Conservation (phyloP, 2,329 filamentous ascomycete species). For the Colletotrichum truncatum region DNA sequence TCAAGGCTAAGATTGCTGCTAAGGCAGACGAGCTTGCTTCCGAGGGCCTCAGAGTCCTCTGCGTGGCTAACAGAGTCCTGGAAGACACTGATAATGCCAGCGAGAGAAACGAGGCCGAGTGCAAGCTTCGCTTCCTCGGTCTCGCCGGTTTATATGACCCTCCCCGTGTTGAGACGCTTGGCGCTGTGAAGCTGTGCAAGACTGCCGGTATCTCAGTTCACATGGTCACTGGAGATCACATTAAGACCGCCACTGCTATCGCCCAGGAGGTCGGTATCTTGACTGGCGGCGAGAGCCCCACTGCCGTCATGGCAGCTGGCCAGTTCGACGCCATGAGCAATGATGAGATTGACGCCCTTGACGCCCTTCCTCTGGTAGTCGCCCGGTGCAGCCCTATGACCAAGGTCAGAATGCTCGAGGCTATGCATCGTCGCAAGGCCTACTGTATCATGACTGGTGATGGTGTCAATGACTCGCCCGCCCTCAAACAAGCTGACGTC, state of each 20-base stretch:
- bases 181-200: constrained; percentile 67
- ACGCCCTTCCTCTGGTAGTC: constrained; percentile 71
- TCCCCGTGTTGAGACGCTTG: constrained; percentile 72
- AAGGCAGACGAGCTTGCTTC: constrained; percentile 66
- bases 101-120: constrained; percentile 64
- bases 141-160: constrained; percentile 79
- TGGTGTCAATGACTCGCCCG: constrained; percentile 79
- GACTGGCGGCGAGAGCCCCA: constrained; percentile 46
- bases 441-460: constrained; percentile 82
- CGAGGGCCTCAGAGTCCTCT: constrained; percentile 74
- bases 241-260: constrained; percentile 73
- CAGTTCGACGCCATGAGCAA: constrained; percentile 71
- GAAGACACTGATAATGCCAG: constrained; percentile 47
- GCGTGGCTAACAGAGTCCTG: constrained; percentile 65
- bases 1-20: constrained; percentile 55
- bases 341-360: constrained; percentile 68
- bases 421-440: constrained; percentile 72
- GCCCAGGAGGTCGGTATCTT: constrained; percentile 73
- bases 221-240: constrained; percentile 77
- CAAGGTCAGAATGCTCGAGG: constrained; percentile 80
- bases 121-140: constrained; percentile 70
- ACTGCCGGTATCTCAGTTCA: constrained; percentile 72
- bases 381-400: constrained; percentile 76
- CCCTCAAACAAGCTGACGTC: constrained; percentile 77
- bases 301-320: constrained; percentile 67